phyloP scores from a whole-genome alignment of 2,329 filamentous ascomycete genomes.

The Coniella vitis region DNA sequence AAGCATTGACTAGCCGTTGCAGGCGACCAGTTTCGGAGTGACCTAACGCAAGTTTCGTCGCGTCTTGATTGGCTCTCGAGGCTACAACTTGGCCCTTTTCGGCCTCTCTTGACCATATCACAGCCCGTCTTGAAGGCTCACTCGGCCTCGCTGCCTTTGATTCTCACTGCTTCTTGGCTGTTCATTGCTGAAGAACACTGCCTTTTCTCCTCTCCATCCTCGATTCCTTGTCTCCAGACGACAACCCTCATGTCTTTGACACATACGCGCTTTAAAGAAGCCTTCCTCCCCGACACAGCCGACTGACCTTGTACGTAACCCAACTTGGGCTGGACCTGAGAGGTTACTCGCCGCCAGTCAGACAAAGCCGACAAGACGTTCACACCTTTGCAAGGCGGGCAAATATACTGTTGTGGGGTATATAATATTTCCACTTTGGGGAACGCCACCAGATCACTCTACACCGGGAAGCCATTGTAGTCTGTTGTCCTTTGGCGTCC shows the following conservation, averaged over 20 bases:
- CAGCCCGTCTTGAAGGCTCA: slow-evolving; percentile 8
- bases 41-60: slow-evolving; percentile 4
- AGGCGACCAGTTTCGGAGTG: slow-evolving; percentile 13
- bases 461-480: neutral
- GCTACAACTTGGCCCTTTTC: slow-evolving; percentile 8
- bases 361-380: slow-evolving; percentile 5
- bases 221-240: slow-evolving; percentile 27
- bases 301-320: slow-evolving; percentile 23
- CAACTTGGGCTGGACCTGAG: slow-evolving; percentile 12
- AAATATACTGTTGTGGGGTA: slow-evolving; percentile 2
- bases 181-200: neutral
- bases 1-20: slow-evolving; percentile 9
- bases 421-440: slow-evolving; percentile 14
- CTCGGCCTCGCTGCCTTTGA: slow-evolving; percentile 7
- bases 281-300: slow-evolving; percentile 28
- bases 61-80: neutral
- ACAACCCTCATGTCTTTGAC: slow-evolving; percentile 26
- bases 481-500: neutral
- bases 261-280: slow-evolving; percentile 20
- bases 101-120: slow-evolving; percentile 14
- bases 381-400: slow-evolving; percentile 3
- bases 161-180: neutral
- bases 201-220: neutral
- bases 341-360: slow-evolving; percentile 6
- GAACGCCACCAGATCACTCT: neutral